These are phyloP conservation scores for Linum lewisii DNA, from an alignment of 345 rosid species.

Conservation along the genomic window DNA sequence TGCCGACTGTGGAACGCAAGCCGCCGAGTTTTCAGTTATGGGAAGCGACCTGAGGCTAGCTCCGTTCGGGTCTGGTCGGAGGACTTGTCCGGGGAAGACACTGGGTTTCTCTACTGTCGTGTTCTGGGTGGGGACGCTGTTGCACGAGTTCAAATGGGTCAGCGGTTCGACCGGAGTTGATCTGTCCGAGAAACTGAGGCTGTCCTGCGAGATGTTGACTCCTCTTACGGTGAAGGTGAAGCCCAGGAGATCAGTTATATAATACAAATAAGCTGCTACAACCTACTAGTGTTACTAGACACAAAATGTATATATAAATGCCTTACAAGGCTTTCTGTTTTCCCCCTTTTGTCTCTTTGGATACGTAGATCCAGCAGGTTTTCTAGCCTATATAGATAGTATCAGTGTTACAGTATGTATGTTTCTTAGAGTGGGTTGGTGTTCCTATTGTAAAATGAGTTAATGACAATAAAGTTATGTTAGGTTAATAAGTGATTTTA, in stretches of 20 bases:
- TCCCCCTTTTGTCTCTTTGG: too few relatives aligned
- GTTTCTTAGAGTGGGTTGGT: too few relatives aligned
- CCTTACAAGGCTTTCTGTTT: too few relatives aligned
- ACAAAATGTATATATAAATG: too few relatives aligned
- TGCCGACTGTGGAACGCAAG: slow-evolving; percentile 2
- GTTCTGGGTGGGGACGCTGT: slow-evolving; percentile 32
- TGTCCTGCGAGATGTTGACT: slow-evolving; percentile 43
- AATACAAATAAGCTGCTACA: neutral
- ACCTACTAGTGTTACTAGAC: too few relatives aligned
- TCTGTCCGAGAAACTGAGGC: slow-evolving; percentile 32
- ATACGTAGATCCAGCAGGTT: too few relatives aligned
- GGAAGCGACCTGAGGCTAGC: slow-evolving; percentile 45
- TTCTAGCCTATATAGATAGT: too few relatives aligned
- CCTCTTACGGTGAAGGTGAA: slow-evolving; percentile 29
- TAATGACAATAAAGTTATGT: too few relatives aligned
- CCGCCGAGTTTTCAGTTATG: slow-evolving; percentile 24
- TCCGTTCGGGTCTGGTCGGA: slow-evolving; percentile 49
- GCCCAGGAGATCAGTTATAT: slow-evolving; percentile 16
- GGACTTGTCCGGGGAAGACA: slow-evolving; percentile 43
- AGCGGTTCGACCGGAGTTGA: slow-evolving; percentile 24
- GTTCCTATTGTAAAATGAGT: too few relatives aligned
- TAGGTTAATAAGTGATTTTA: too few relatives aligned
- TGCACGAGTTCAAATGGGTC: slow-evolving; percentile 43
- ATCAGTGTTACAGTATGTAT: too few relatives aligned
- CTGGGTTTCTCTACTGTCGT: slow-evolving; percentile 37